A percentile compares a stretch with the other conserved stretches of the same genome.
These are phyloP conservation scores for Fusarium sp. DNA, from an alignment of 2,329 filamentous ascomycete species.

Conservation along the genomic window DNA sequence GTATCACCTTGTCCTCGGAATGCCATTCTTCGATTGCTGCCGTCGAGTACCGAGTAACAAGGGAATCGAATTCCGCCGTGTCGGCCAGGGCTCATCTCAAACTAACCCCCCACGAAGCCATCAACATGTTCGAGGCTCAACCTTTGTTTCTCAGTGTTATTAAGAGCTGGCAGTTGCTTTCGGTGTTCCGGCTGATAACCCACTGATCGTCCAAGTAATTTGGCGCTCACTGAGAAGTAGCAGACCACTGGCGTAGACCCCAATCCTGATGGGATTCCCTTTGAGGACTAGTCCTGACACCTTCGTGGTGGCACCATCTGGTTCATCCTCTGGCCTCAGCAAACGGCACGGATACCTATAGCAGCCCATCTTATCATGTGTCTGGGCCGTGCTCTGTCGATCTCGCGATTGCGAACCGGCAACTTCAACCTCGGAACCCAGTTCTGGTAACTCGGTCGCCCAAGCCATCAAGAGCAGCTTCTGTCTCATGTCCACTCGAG, in stretches of 20 bases:
- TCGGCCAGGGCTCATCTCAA: not conserved
- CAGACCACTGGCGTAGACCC: not conserved
- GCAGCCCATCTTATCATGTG: conserved; percentile 11
- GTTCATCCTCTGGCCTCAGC: conserved; percentile 20
- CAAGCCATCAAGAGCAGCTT: not conserved
- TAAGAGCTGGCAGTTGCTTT: not conserved
- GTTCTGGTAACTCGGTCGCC: not conserved
- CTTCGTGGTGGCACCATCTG: conserved; percentile 36
- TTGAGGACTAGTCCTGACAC: conserved; percentile 17
- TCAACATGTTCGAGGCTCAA: not conserved
- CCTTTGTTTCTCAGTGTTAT: not conserved
- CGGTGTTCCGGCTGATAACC: not conserved
- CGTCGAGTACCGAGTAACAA: not conserved
- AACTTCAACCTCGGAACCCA: not conserved
- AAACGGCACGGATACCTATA: conserved; percentile 24
- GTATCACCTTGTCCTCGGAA: conserved; percentile 6
- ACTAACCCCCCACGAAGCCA: not conserved
- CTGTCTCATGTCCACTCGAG: not conserved
- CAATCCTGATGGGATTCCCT: conserved; percentile 4
- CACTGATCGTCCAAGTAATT: conserved; percentile 9
- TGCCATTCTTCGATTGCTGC: not conserved
- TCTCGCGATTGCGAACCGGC: conserved; percentile 4
- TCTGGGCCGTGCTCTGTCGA: conserved; percentile 13
- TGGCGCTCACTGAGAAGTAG: not conserved
- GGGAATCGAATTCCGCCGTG: not conserved